A percentile compares a stretch with the other conserved stretches of the same genome.
Conservation (phyloP, 1,284 basidiomycete species). For the Cerrena zonata region DNA sequence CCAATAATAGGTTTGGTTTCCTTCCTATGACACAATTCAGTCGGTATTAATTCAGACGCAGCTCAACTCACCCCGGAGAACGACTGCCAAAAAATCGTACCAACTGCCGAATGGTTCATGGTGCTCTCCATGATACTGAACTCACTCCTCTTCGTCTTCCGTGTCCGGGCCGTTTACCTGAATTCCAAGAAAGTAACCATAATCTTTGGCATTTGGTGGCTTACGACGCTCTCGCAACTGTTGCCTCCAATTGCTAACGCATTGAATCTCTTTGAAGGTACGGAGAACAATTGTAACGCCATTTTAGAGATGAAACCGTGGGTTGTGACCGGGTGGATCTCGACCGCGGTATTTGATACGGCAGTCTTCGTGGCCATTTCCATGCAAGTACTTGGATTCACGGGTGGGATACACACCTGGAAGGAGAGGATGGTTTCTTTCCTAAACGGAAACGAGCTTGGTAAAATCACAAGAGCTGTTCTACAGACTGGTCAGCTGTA, state of each 20-base stretch:
- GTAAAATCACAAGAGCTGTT: not conserved
- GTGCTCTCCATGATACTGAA: not conserved
- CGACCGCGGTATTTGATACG: not conserved
- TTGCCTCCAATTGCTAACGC: too few species aligned
- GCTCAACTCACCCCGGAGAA: too few species aligned
- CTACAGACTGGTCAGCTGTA: not conserved
- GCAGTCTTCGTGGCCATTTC: not conserved
- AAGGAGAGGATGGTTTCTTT: not conserved
- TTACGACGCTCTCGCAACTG: not conserved
- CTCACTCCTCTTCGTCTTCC: not conserved
- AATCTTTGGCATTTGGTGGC: not conserved
- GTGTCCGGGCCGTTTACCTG: not conserved
- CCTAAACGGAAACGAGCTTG: not conserved
- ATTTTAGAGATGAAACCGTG: too few species aligned
- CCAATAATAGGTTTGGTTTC: too few species aligned
- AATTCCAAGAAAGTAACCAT: not conserved
- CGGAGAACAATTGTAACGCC: not conserved
- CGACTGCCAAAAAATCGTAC: not conserved
- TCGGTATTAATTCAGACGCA: too few species aligned
- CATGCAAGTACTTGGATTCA: not conserved
- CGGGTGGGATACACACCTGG: not conserved
- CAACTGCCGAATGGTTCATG: not conserved
- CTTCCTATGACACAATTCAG: too few species aligned
- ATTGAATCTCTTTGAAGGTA: too few species aligned
- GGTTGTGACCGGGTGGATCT: too few species aligned